Evolutionary conservation across 495 filamentous ascomycete species (phyloP).

Genomic region (Podospora appendiculata): DNA sequence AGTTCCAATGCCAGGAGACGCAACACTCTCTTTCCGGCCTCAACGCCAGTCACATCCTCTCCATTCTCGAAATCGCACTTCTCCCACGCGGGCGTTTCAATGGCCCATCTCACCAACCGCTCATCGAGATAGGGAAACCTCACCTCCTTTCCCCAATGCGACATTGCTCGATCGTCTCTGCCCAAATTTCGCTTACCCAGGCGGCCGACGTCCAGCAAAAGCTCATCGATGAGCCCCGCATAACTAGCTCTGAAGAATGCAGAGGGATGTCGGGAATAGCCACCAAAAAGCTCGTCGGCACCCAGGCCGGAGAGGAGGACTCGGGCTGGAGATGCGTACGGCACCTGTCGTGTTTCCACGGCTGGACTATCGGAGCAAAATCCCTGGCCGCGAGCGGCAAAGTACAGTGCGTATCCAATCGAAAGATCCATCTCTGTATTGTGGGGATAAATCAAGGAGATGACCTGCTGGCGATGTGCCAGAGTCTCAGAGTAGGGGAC

Average conservation of each 20-base stretch:
- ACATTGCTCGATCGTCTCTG: slow-evolving; percentile 83
- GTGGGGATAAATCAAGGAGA: slow-evolving; percentile 79
- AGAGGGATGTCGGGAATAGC: slow-evolving; percentile 77
- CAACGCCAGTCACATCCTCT: slow-evolving; percentile 41
- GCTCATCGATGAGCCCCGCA: slow-evolving; percentile 67
- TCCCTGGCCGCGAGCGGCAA: slow-evolving; percentile 76
- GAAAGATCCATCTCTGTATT: slow-evolving; percentile 99
- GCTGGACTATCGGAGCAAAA: slow-evolving; percentile 16
- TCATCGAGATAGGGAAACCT: slow-evolving; percentile 93
- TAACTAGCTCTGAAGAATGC: slow-evolving; percentile 64
- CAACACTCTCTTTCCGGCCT: slow-evolving; percentile 74
- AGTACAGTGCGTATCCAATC: slow-evolving; percentile 89
- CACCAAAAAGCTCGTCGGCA: slow-evolving; percentile 92
- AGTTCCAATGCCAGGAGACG: slow-evolving; percentile 69
- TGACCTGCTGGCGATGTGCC: slow-evolving; percentile 58
- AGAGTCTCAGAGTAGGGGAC: slow-evolving; percentile 71
- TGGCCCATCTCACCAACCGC: slow-evolving; percentile 70
- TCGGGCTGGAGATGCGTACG: slow-evolving; percentile 65
- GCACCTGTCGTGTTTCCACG: slow-evolving; percentile 9
- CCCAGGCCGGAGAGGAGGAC: slow-evolving; percentile 89
- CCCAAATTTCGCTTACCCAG: slow-evolving; percentile 91
- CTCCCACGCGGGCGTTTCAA: slow-evolving; percentile 64
- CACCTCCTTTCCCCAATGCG: slow-evolving; percentile 83
- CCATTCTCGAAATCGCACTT: slow-evolving; percentile 71
- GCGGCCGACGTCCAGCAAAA: slow-evolving; percentile 76